Evolutionary conservation across 139 green algal species (phyloP).

Genomic region (Chlamydomonas incerta): DNA sequence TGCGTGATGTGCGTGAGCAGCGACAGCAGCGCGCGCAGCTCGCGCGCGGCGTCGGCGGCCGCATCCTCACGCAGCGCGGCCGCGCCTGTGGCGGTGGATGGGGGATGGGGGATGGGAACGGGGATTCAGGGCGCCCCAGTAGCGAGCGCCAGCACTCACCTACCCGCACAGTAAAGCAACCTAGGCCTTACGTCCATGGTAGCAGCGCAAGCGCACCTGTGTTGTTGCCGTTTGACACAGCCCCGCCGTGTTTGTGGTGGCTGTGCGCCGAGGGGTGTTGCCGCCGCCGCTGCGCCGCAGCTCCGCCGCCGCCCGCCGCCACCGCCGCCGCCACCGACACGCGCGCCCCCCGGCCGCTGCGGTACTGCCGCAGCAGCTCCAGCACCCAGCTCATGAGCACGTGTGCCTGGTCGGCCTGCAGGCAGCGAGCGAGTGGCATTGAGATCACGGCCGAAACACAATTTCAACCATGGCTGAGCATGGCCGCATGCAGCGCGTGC

Average conservation of each 20-base stretch:
- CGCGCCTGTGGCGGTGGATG: constrained; percentile 28
- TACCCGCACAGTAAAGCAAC: too few species aligned
- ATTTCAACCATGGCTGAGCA: too few species aligned
- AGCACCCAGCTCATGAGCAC: constrained; percentile 49
- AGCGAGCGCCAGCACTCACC: neutral
- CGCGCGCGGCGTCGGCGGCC: constrained; percentile 67
- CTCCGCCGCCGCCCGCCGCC: constrained; percentile 16
- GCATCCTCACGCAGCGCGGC: constrained; percentile 51
- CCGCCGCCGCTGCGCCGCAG: constrained; percentile 5
- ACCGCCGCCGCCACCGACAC: constrained; percentile 35
- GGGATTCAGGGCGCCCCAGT: neutral
- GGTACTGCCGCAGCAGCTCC: constrained; percentile 56
- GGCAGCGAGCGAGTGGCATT: too few species aligned
- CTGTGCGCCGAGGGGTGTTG: neutral
- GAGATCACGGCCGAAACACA: too few species aligned
- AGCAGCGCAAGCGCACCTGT: too few species aligned
- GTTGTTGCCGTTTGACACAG: neutral
- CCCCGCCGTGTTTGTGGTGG: neutral
- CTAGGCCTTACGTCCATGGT: too few species aligned
- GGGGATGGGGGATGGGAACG: neutral
- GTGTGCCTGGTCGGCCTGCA: constrained; percentile 41
- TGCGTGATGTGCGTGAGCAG: constrained; percentile 70
- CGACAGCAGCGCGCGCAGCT: constrained; percentile 84
- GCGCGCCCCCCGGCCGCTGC: neutral
- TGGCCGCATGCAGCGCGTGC: too few species aligned